Conservation (phyloP, 768 basidiomycete genomes). For the Leccinum arenicola region DNA sequence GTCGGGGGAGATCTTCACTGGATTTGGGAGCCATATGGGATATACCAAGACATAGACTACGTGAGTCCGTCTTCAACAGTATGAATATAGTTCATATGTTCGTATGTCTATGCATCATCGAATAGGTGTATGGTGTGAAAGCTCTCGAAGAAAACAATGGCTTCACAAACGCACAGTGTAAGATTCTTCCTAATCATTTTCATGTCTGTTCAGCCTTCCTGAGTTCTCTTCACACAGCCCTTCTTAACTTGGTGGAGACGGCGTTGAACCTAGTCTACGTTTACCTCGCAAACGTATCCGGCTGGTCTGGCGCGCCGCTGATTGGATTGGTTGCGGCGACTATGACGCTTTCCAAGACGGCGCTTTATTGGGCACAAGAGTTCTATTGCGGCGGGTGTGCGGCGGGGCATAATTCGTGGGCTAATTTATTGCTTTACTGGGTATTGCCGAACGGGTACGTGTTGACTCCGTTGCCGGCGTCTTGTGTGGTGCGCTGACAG, state of each 20-base stretch:
- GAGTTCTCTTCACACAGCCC: constrained; percentile 41
- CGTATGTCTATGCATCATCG: constrained; percentile 35
- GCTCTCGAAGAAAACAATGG: constrained; percentile 66
- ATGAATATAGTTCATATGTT: neutral
- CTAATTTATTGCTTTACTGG: constrained; percentile 57
- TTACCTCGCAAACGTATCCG: constrained; percentile 63
- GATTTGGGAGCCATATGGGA: constrained; percentile 83
- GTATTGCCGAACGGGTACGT: constrained; percentile 78
- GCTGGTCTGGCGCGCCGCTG: constrained; percentile 65
- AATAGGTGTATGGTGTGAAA: constrained; percentile 69
- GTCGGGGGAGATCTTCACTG: constrained; percentile 85
- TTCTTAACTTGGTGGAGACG: constrained; percentile 79
- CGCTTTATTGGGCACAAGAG: constrained; percentile 80
- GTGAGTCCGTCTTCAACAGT: constrained; percentile 26
- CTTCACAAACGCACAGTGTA: constrained; percentile 85
- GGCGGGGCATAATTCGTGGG: constrained; percentile 66
- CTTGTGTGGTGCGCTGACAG: constrained; percentile 5
- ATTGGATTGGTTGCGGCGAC: constrained; percentile 68
- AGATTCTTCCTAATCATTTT: constrained; percentile 18
- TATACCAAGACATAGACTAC: constrained; percentile 67
- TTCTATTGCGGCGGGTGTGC: constrained; percentile 72
- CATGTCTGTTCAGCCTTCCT: neutral
- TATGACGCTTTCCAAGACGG: constrained; percentile 86
- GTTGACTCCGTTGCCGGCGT: neutral
- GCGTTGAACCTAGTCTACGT: constrained; percentile 71